Percentiles rank a stretch among this genome's conserved stretches.
Conservation (phyloP, 805 yeast genomes). For the Wickerhamomyces kurtzmanii region DNA sequence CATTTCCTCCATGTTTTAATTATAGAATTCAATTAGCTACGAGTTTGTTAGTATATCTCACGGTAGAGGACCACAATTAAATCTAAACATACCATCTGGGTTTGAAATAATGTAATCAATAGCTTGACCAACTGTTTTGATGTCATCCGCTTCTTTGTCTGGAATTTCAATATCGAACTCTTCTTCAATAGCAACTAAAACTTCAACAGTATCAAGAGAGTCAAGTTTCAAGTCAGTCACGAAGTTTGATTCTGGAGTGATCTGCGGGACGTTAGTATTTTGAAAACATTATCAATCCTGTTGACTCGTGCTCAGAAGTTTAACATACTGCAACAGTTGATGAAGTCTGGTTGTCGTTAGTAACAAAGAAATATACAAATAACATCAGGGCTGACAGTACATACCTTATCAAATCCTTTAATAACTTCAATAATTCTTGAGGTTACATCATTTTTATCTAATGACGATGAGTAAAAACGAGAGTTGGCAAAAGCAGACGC, state of each 20-base stretch:
- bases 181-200: slow-evolving; percentile 93
- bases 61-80: too few species aligned
- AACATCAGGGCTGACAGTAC: not conserved
- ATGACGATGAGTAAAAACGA: slow-evolving; percentile 48
- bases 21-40: too few species aligned
- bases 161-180: slow-evolving; percentile 79
- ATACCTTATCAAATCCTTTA: slow-evolving; percentile 31
- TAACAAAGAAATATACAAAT: not conserved
- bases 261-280: slow-evolving; percentile 13
- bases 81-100: slow-evolving; percentile 31
- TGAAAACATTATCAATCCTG: slow-evolving; percentile 11
- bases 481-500: slow-evolving; percentile 8
- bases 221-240: slow-evolving; percentile 72
- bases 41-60: too few species aligned
- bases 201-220: slow-evolving; percentile 91
- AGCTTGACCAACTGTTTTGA: slow-evolving; percentile 91
- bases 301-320: too few species aligned
- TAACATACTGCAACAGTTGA: too few species aligned
- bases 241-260: slow-evolving; percentile 27
- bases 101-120: slow-evolving; percentile 75
- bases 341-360: too few species aligned
- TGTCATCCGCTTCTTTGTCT: slow-evolving; percentile 86
- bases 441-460: slow-evolving; percentile 72
- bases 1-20: too few species aligned
- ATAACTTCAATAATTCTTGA: slow-evolving; percentile 75